Evolutionary conservation across 75 land plant genomes (phyloP).

Genomic region (Isoetes taiwanensis): DNA sequence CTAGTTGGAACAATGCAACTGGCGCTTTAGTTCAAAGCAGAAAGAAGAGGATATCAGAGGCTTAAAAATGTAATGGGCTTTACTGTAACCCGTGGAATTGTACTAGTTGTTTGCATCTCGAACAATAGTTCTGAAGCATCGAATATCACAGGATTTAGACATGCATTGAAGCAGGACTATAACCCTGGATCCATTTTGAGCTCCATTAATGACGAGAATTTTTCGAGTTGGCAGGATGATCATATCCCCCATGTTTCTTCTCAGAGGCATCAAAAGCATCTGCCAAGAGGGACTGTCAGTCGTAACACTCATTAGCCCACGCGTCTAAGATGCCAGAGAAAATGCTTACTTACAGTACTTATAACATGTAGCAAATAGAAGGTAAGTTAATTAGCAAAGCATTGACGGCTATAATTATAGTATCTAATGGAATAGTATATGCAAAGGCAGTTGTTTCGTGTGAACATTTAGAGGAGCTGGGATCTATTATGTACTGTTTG

Average conservation of each 20-base stretch:
- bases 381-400: too few species aligned
- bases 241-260: conserved; percentile 40
- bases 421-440: too few species aligned
- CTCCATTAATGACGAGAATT: conserved; percentile 42
- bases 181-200: conserved; percentile 20
- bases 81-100: conserved; percentile 1
- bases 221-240: conserved; percentile 36
- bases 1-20: too few species aligned
- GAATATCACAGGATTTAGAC: background rate
- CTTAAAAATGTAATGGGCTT: too few species aligned
- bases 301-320: background rate
- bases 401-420: too few species aligned
- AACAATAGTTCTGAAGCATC: background rate
- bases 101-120: background rate
- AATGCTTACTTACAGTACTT: too few species aligned
- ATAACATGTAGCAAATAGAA: too few species aligned
- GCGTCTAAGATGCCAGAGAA: background rate
- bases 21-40: too few species aligned
- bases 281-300: conserved; percentile 20
- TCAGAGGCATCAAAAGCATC: conserved; percentile 43
- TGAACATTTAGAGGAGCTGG: too few species aligned
- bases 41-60: too few species aligned
- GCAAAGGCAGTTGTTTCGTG: too few species aligned
- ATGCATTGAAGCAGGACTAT: background rate
- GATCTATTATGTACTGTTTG: too few species aligned